These are phyloP conservation scores for Paecilomyces dactylethromorphus DNA, from an alignment of 2,329 filamentous ascomycete species.

Conservation along the genomic window DNA sequence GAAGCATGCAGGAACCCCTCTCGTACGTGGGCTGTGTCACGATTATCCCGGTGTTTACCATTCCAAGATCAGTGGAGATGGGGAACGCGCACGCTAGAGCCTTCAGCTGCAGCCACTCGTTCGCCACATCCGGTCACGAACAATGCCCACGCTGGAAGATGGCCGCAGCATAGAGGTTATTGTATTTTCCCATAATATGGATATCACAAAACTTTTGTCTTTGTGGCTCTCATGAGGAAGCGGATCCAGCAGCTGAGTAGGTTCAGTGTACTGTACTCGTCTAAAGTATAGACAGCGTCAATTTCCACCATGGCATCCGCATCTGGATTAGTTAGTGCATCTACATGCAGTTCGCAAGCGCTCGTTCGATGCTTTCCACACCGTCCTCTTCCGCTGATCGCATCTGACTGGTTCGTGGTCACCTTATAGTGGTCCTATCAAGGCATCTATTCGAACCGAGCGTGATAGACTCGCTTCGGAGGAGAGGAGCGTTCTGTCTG, in stretches of 20 bases:
- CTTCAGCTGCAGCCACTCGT: not conserved
- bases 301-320: not conserved
- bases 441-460: not conserved
- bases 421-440: not conserved
- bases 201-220: not conserved
- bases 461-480: not conserved
- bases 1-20: not conserved
- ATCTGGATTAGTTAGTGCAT: not conserved
- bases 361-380: not conserved
- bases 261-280: not conserved
- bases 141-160: too few species aligned
- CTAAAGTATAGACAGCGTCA: not conserved
- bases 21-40: not conserved
- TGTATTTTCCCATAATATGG: not conserved
- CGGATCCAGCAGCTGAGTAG: not conserved
- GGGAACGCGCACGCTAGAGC: not conserved
- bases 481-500: not conserved
- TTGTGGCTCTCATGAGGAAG: not conserved
- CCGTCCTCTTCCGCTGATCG: not conserved
- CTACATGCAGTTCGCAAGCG: not conserved
- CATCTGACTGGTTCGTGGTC: not conserved
- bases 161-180: too few species aligned
- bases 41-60: not conserved
- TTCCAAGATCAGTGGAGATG: not conserved
- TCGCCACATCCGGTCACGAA: not conserved